Evolutionary conservation across 2,329 filamentous ascomycete genomes (phyloP).

Genomic region (Aspergillus awamori): DNA sequence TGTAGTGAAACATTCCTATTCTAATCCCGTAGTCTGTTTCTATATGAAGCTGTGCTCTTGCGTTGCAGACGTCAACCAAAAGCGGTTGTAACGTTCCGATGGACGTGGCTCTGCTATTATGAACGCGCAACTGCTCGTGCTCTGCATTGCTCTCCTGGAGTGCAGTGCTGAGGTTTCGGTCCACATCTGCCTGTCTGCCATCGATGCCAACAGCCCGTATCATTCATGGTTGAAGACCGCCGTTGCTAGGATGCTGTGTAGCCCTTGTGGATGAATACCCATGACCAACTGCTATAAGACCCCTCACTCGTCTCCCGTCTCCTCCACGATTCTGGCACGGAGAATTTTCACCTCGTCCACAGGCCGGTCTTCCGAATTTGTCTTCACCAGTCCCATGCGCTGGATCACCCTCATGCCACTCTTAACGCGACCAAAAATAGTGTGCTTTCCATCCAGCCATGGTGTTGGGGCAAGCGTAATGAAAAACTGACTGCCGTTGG

Average conservation of each 20-base stretch:
- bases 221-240: neutral
- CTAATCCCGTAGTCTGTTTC: conserved; percentile 12
- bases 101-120: neutral
- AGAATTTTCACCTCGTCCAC: conserved; percentile 80
- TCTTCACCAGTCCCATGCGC: conserved; percentile 86
- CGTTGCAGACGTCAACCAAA: conserved; percentile 1
- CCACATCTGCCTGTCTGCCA: neutral
- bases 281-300: neutral
- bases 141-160: neutral
- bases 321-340: conserved; percentile 69
- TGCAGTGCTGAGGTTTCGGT: neutral
- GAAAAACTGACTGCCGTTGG: conserved; percentile 95
- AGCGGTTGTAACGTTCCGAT: neutral
- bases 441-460: conserved; percentile 73
- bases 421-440: conserved; percentile 91
- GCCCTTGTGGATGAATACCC: neutral
- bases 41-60: neutral
- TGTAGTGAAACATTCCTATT: conserved; percentile 67
- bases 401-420: conserved; percentile 80
- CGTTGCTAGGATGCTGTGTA: neutral
- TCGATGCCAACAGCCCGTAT: neutral
- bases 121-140: neutral
- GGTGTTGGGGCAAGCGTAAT: conserved; percentile 91
- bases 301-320: conserved; percentile 50
- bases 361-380: conserved; percentile 77